These are phyloP conservation scores for Colletotrichum coccodes DNA, from an alignment of 2,329 filamentous ascomycete species.

Conservation along the genomic window DNA sequence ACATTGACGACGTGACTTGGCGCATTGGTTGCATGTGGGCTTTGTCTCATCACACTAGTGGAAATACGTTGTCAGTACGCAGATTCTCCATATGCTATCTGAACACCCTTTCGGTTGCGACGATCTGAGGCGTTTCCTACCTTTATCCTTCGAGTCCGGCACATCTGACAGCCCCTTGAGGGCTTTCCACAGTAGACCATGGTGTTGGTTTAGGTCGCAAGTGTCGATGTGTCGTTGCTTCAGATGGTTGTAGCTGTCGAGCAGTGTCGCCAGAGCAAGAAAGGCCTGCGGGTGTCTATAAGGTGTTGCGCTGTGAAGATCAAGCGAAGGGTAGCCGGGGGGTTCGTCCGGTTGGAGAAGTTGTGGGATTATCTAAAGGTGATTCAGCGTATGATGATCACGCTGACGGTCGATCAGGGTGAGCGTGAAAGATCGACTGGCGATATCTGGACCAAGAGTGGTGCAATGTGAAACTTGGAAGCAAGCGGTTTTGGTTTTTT, in stretches of 20 bases:
- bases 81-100: neutral
- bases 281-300: neutral
- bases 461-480: conserved; percentile 10
- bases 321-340: neutral
- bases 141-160: conserved; percentile 78
- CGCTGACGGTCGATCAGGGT: conserved; percentile 8
- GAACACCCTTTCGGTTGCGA: neutral
- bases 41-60: conserved; percentile 73
- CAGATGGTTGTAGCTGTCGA: neutral
- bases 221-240: conserved; percentile 42
- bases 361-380: neutral
- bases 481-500: neutral
- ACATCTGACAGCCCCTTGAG: conserved; percentile 78
- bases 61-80: conserved; percentile 31
- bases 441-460: neutral
- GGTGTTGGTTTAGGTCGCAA: conserved; percentile 32
- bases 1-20: conserved; percentile 71
- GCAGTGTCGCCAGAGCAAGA: neutral
- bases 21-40: conserved; percentile 72
- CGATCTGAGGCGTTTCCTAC: conserved; percentile 52
- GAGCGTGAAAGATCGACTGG: conserved; percentile 3
- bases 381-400: conserved; percentile 4
- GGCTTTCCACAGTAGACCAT: conserved; percentile 77
- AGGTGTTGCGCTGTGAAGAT: neutral
- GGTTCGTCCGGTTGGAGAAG: neutral